Percentiles rank a stretch among this genome's conserved stretches.
Conservation (phyloP, 1,139 yeast genomes). For the Lizanozyma gosingica region DNA sequence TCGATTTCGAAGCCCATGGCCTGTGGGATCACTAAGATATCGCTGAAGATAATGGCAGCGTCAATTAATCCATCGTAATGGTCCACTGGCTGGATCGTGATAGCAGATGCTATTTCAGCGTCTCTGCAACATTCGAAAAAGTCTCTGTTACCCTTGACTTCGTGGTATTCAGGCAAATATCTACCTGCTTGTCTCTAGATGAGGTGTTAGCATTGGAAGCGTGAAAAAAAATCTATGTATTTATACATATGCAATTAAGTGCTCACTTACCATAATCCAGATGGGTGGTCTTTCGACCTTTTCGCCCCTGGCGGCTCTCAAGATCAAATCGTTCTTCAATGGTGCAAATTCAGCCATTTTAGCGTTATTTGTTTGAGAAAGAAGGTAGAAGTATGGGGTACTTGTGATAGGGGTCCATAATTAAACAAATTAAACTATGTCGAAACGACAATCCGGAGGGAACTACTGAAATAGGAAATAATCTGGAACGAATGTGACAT, state of each 20-base stretch:
- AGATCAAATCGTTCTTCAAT: slow-evolving; percentile 77
- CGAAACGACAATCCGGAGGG: too few relatives aligned
- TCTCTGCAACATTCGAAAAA: slow-evolving; percentile 91
- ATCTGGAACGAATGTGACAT: too few relatives aligned
- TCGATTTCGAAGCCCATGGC: slow-evolving; percentile 96
- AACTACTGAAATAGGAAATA: too few relatives aligned
- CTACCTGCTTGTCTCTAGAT: slow-evolving; percentile 75
- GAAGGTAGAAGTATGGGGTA: neutral
- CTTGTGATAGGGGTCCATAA: too few relatives aligned
- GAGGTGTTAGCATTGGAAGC: slow-evolving; percentile 11
- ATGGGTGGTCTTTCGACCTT: slow-evolving; percentile 93
- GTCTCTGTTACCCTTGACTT: slow-evolving; percentile 78
- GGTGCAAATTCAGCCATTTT: slow-evolving; percentile 45
- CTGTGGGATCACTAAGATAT: slow-evolving; percentile 92
- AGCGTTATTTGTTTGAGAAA: neutral
- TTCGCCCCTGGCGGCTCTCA: slow-evolving; percentile 83
- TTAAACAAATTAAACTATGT: too few relatives aligned
- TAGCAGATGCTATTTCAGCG: slow-evolving; percentile 86
- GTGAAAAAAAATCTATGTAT: too few relatives aligned
- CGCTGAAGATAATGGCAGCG: slow-evolving; percentile 95
- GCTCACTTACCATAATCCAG: slow-evolving; percentile 87
- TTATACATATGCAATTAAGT: too few relatives aligned
- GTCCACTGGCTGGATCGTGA: slow-evolving; percentile 92
- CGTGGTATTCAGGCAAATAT: slow-evolving; percentile 84
- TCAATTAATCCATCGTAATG: slow-evolving; percentile 85